Base-by-base conservation (phyloP, 352 stramenopile species). In the Blastocystis hominis region DNA sequence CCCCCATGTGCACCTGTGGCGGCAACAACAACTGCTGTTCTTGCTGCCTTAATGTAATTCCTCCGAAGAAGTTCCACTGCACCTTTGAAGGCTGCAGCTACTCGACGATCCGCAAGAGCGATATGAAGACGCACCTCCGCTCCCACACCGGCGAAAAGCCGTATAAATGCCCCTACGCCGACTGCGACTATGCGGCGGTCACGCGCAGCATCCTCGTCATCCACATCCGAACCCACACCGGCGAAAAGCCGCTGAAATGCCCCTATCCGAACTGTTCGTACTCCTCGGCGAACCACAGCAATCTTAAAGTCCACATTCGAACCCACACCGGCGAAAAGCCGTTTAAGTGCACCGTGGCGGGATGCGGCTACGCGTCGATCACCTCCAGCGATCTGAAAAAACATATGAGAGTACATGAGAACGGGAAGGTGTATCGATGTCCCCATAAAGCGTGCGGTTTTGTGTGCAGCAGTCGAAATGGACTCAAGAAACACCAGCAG, bases 101-200 rank as follows among this genome's bases (percentile, higher is more conserved):
- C 42, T 86, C 76, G 0, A 76, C 76, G 6, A 86, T 76, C 38
- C 59, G 63, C 2, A 72, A 76, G 24, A 86, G 63, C 40, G 63
- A 76, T 47, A 59, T 86, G 63, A 72, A 76, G 59, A 76, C 61
- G 6, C 77, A 87, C 40, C 30, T 75, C 17, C 55, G 46, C 24
- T 75, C 62, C 7, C 77, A 87, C 63, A 87, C 77, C 13, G 77
- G 77, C 36, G 77, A 87, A 36, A 75, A 78, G 47, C 77, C 77
- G 38, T 87, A 87, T 30, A 87, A 87, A 47, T 87, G 77, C 46
- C 46, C 66, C 4, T 75, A 77, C 38, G 77, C 59, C 15, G 76
- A 76, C 44, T 86, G 76, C 63, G 55, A 86, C 42, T 86, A 86
- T 44, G 59, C 76, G 6, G 76, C 76, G 30, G 63, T 76, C 30